Evolutionary conservation across 345 rosid species (phyloP), one percentile per base, ranked within the genome.

Genomic region (Salix purpurea): DNA sequence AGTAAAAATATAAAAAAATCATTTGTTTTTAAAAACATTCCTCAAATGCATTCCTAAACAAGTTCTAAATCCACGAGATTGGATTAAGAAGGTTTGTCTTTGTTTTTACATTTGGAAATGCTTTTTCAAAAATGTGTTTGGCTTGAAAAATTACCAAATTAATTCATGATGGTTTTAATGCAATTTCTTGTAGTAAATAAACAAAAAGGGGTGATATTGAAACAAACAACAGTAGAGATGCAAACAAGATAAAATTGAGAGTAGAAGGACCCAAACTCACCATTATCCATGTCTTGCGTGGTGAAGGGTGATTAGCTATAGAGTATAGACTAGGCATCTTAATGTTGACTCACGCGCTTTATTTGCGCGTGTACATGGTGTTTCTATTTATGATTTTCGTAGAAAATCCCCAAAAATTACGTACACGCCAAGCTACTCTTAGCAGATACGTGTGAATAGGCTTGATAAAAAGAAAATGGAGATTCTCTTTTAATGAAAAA

Each of bases 341-440:
- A 3, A 54, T n/a, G n/a, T 4, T 56, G 12, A 7, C 1, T 3
- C 32, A 75, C 77, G 23, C 71, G 46, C 71, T 7, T 13, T 14
- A 13, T 12, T 56, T 44, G 77, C 34, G 62, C 77, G 77, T 74
- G 70, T 34, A 34, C 21, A 32, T 1, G 34, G 37, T 0, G n/a
- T 19, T 64, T 74, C 69, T 2, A 30, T 42, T 6, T 7, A 26
- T 70, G 39, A 44, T 28, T 48, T 23, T 14, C 0, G 18, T 61
- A 34, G 76, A 13, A 60, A 73, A 73, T 60, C 76, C 68, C 75
- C 26, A 42, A 28, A 26, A 26, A 61, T 12, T 5, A 73, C 28
- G 54, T 62, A 5, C 1, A 54, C 21, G 2, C 46, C 23, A 70
- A 24, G 37, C 61, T 70, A 70, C 21, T 70, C 10, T 28, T 28